A percentile compares a stretch with the other conserved stretches of the same genome.
These are phyloP conservation scores for Penicillium hordei DNA, from an alignment of 2,329 filamentous ascomycete species.

Conservation along the genomic window DNA sequence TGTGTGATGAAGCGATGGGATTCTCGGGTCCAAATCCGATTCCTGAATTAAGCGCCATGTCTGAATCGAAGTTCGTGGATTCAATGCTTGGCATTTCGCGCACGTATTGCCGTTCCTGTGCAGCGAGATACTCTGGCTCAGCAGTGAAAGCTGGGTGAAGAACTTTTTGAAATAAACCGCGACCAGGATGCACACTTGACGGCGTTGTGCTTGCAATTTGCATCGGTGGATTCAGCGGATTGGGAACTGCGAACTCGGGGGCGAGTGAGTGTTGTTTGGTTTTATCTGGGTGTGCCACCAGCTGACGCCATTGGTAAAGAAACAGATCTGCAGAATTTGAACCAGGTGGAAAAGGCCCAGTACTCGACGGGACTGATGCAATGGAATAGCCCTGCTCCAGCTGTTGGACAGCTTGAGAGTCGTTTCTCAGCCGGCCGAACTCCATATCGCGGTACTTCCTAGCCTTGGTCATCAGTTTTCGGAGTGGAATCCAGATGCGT, in stretches of 20 bases:
- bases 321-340: conserved; percentile 21
- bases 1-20: background rate
- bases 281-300: conserved; percentile 15
- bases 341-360: conserved; percentile 24
- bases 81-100: background rate
- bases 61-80: background rate
- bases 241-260: too few species aligned
- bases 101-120: background rate
- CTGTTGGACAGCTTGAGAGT: conserved; percentile 25
- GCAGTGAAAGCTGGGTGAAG: background rate
- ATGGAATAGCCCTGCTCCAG: conserved; percentile 10
- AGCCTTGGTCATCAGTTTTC: conserved; percentile 33
- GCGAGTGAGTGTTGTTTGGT: too few species aligned
- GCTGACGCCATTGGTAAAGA: conserved; percentile 32
- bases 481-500: conserved; percentile 39
- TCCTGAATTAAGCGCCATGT: background rate
- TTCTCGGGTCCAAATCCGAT: background rate
- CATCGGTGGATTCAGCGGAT: background rate
- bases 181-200: background rate
- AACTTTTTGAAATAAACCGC: background rate
- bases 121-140: background rate
- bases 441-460: conserved; percentile 36
- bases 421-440: conserved; percentile 28
- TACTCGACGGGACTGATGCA: conserved; percentile 28
- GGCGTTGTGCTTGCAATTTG: background rate